A percentile compares a stretch with the other conserved stretches of the same genome.
These are phyloP conservation scores for Kernera saxatilis DNA, from an alignment of 345 rosid genomes.

Conservation along the genomic window DNA sequence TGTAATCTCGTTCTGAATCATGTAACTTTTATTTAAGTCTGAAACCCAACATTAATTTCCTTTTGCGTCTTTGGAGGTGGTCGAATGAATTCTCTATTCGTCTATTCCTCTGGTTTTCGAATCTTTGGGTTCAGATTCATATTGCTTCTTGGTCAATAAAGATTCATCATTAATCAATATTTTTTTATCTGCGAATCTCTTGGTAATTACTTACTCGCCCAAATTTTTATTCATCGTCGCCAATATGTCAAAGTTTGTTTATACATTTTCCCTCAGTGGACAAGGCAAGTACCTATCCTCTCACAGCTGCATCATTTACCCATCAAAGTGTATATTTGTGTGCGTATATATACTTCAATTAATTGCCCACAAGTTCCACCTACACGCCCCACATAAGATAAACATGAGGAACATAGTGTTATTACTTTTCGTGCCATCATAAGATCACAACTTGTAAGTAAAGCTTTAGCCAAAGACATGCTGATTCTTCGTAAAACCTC, in stretches of 20 bases:
- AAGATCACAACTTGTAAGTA: background rate
- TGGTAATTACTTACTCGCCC: background rate
- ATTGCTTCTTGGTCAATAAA: background rate
- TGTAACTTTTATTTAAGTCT: slow-evolving; percentile 7
- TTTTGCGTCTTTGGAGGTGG: background rate
- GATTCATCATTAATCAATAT: background rate
- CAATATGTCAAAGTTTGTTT: too few species aligned
- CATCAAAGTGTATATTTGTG: background rate
- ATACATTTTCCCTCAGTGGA: too few species aligned
- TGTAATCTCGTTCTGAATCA: slow-evolving; percentile 10
- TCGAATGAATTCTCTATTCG: background rate
- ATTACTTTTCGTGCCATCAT: too few species aligned
- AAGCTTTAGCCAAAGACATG: background rate
- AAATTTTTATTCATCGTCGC: too few species aligned
- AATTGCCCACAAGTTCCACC: background rate
- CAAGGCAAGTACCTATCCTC: background rate
- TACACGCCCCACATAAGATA: background rate
- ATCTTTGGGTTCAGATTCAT: background rate
- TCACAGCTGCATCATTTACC: background rate
- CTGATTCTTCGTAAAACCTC: background rate
- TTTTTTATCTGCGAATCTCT: background rate
- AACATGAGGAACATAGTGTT: background rate
- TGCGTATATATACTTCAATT: background rate
- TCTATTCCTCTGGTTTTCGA: background rate
- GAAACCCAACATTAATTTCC: slow-evolving; percentile 11